Conservation (phyloP, 2,329 filamentous ascomycete species). For the Akanthomyces uredinophilus region DNA sequence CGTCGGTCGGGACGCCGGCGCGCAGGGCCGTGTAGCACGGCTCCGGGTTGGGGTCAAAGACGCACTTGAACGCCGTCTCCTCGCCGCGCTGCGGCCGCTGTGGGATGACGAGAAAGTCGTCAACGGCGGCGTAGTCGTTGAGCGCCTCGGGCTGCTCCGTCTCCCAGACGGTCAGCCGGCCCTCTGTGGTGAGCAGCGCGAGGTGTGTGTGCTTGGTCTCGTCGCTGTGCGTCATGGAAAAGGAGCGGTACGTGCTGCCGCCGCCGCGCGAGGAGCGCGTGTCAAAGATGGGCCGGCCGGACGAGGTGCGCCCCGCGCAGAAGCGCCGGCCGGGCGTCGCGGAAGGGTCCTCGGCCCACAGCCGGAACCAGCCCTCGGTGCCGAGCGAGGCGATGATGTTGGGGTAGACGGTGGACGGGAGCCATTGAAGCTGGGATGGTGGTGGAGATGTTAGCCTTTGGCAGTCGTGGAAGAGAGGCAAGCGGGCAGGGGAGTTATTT, state of each 20-base stretch:
- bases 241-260: constrained; percentile 65
- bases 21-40: constrained; percentile 71
- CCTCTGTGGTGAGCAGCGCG: constrained; percentile 78
- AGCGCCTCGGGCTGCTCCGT: constrained; percentile 80
- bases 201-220: constrained; percentile 77
- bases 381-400: constrained; percentile 83
- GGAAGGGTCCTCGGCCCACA: constrained; percentile 88
- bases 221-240: constrained; percentile 79
- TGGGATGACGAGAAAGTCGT: constrained; percentile 68
- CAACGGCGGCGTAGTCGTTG: constrained; percentile 67
- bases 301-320: constrained; percentile 51
- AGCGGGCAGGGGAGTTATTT: background rate
- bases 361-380: constrained; percentile 81
- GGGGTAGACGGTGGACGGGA: constrained; percentile 80
- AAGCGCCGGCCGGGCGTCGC: constrained; percentile 79
- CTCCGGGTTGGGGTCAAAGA: constrained; percentile 83
- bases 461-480: background rate
- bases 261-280: constrained; percentile 43
- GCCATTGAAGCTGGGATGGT: constrained; percentile 80
- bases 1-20: constrained; percentile 75
- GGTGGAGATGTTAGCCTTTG: background rate
- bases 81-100: constrained; percentile 69
- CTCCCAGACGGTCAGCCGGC: constrained; percentile 73
- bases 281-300: constrained; percentile 49
- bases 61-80: constrained; percentile 79